Percentiles rank a stretch among this genome's conserved stretches.
These are phyloP conservation scores for Eustoma russellianum DNA, from an alignment of 257 asterid species.

Conservation along the genomic window DNA sequence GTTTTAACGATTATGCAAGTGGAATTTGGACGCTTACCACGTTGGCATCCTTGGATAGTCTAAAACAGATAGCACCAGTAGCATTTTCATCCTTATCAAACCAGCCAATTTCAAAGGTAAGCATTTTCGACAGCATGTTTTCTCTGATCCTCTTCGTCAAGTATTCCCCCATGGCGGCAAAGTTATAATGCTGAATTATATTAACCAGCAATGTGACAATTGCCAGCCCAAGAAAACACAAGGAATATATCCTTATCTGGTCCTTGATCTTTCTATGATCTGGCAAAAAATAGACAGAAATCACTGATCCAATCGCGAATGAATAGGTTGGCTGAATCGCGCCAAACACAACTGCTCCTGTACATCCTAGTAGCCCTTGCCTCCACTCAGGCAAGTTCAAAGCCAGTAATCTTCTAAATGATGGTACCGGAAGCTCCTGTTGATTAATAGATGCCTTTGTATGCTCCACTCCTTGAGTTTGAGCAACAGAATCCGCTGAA, in stretches of 20 bases:
- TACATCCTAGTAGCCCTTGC: slow-evolving; percentile 56
- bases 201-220: slow-evolving; percentile 53
- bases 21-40: slow-evolving; percentile 38
- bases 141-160: slow-evolving; percentile 81
- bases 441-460: slow-evolving; percentile 17
- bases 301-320: slow-evolving; percentile 73
- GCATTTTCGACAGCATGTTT: slow-evolving; percentile 74
- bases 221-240: slow-evolving; percentile 64
- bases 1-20: no score
- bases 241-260: slow-evolving; percentile 37
- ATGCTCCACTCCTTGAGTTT: slow-evolving; percentile 19
- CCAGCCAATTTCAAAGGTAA: slow-evolving; percentile 90
- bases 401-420: slow-evolving; percentile 58
- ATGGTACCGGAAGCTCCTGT: slow-evolving; percentile 45
- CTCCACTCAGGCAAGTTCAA: slow-evolving; percentile 93
- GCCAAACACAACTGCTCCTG: slow-evolving; percentile 59
- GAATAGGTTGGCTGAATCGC: slow-evolving; percentile 81
- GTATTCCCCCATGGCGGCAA: slow-evolving; percentile 91
- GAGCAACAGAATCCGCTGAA: slow-evolving; percentile 40
- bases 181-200: slow-evolving; percentile 63
- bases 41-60: slow-evolving; percentile 89
- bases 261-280: slow-evolving; percentile 58
- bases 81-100: slow-evolving; percentile 80
- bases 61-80: slow-evolving; percentile 69
- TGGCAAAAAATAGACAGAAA: slow-evolving; percentile 50